These are phyloP conservation scores for Glycine latifolia DNA, from an alignment of 306 rosid genomes.

Conservation along the genomic window DNA sequence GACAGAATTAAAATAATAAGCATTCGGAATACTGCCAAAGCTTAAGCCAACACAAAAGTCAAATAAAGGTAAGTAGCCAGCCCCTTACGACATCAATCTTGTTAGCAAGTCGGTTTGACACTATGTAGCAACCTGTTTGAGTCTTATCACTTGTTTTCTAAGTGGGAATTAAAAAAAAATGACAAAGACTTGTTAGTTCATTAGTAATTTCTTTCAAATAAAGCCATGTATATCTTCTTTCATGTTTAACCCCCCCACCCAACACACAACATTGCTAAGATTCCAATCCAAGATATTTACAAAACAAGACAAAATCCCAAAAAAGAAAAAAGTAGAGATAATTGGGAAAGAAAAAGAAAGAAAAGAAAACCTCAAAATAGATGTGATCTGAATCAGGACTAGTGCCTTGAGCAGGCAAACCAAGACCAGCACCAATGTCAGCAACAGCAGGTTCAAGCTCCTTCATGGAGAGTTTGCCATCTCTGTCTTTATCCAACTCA, in stretches of 20 bases:
- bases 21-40: constrained; percentile 39
- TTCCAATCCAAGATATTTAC: not conserved
- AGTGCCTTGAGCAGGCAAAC: constrained; percentile 85
- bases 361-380: constrained; percentile 69
- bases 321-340: not conserved
- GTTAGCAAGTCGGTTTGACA: constrained; percentile 4
- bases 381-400: constrained; percentile 82
- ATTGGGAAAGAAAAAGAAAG: not conserved
- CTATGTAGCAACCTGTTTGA: not conserved
- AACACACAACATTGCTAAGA: constrained; percentile 36
- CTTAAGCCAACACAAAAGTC: constrained; percentile 42
- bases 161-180: constrained; percentile 7
- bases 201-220: constrained; percentile 5
- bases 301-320: not conserved
- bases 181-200: constrained; percentile 6
- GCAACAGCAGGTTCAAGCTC: constrained; percentile 97
- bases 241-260: constrained; percentile 24
- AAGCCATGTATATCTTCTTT: constrained; percentile 19
- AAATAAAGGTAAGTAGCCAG: constrained; percentile 37
- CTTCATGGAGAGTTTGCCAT: constrained; percentile 82
- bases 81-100: constrained; percentile 32
- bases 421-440: constrained; percentile 95
- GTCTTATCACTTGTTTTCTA: constrained; percentile 2
- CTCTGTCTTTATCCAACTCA: constrained; percentile 82
- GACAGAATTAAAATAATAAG: constrained; percentile 13